Evolutionary conservation across 129 eudicot species (phyloP).

Genomic region (Centella asiatica): DNA sequence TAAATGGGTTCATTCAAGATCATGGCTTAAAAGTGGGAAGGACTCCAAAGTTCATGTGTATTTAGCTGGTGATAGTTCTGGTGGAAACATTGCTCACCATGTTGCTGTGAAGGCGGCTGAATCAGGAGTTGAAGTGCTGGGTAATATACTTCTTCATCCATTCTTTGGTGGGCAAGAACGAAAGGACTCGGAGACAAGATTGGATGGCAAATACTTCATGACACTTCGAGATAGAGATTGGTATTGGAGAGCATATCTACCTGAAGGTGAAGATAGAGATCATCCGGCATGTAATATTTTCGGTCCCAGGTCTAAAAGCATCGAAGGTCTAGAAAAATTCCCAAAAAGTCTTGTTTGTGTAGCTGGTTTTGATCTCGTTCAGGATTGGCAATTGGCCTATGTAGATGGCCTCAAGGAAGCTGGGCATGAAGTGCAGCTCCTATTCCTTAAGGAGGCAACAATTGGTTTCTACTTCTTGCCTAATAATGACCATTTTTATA

Average conservation of each 20-base stretch:
- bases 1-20: constrained; percentile 67
- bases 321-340: constrained; percentile 34
- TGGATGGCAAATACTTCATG: constrained; percentile 81
- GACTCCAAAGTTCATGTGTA: constrained; percentile 56
- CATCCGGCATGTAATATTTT: constrained; percentile 92
- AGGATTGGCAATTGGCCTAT: constrained; percentile 66
- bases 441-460: constrained; percentile 48
- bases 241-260: constrained; percentile 90
- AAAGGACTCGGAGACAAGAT: constrained; percentile 53
- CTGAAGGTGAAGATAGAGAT: constrained; percentile 85
- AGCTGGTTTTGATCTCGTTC: constrained; percentile 54
- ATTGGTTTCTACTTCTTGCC: constrained; percentile 74
- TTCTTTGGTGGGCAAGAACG: constrained; percentile 78
- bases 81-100: constrained; percentile 88
- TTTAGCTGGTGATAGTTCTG: constrained; percentile 88
- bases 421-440: constrained; percentile 44
- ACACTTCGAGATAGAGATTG: constrained; percentile 81
- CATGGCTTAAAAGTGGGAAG: constrained; percentile 69
- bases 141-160: constrained; percentile 69
- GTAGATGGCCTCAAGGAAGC: constrained; percentile 44
- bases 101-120: constrained; percentile 68
- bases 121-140: constrained; percentile 60
- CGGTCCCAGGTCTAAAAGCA: constrained; percentile 49
- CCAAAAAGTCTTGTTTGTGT: constrained; percentile 52
- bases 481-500: constrained; percentile 49